These are phyloP conservation scores for Pestalotiopsis sp. DNA, from an alignment of 2,329 filamentous ascomycete genomes.

Conservation along the genomic window DNA sequence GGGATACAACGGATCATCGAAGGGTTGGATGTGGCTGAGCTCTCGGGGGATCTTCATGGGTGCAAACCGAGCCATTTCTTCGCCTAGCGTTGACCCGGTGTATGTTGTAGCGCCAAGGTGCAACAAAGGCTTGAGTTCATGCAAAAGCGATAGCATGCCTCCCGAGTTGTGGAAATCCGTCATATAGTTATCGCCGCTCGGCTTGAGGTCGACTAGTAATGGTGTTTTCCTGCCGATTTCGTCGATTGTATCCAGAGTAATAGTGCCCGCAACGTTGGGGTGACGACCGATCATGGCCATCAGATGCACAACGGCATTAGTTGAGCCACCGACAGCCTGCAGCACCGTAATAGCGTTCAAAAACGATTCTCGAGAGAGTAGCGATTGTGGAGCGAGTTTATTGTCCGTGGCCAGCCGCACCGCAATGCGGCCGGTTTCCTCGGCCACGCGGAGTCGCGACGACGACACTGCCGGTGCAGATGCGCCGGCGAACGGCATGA, in stretches of 20 bases:
- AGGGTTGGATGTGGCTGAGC: conserved; percentile 61
- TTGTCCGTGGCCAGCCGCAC: conserved; percentile 68
- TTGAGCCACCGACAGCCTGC: conserved; percentile 83
- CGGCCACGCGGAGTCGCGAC: conserved; percentile 78
- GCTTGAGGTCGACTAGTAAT: conserved; percentile 81
- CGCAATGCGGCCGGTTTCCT: conserved; percentile 69
- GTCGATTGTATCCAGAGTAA: conserved; percentile 78
- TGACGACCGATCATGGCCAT: conserved; percentile 79
- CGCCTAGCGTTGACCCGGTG: conserved; percentile 80
- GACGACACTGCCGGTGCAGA: conserved; percentile 79
- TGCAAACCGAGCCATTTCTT: conserved; percentile 74
- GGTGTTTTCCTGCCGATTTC: conserved; percentile 77
- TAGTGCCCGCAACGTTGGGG: conserved; percentile 61
- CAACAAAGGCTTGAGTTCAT: conserved; percentile 74
- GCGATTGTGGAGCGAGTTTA: conserved; percentile 64
- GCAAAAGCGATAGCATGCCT: conserved; percentile 80
- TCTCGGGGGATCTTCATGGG: conserved; percentile 49
- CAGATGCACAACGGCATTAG: conserved; percentile 82
- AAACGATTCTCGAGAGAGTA: conserved; percentile 76
- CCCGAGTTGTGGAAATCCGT: conserved; percentile 88
- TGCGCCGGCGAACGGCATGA: conserved; percentile 76
- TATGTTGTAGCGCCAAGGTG: conserved; percentile 78
- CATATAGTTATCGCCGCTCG: conserved; percentile 85
- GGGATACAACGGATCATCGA: conserved; percentile 67
- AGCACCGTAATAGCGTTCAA: conserved; percentile 86